Evolutionary conservation across 257 asterid species (phyloP).

Genomic region (Primulina huaijiensis): DNA sequence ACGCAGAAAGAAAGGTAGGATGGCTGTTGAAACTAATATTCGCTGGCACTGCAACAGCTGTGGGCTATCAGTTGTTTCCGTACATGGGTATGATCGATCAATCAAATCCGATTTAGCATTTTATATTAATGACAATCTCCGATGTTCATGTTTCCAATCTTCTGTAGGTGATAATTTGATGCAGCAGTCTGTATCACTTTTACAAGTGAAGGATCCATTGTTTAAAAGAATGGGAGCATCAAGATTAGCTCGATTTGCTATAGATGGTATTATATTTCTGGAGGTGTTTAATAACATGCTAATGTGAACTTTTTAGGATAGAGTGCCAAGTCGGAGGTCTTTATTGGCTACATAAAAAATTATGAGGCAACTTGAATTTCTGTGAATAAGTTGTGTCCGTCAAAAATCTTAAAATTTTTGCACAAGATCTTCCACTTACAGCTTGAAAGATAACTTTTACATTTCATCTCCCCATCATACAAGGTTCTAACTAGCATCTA

Average conservation of each 20-base stretch:
- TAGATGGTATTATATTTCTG: conserved; percentile 60
- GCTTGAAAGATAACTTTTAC: conserved; percentile 13
- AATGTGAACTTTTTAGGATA: conserved; percentile 1
- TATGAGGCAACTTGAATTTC: not conserved
- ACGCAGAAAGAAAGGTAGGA: conserved; percentile 91
- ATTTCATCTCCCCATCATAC: not conserved
- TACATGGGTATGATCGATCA: conserved; percentile 68
- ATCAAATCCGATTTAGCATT: conserved; percentile 8
- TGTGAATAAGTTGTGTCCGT: not conserved
- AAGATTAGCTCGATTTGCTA: conserved; percentile 86
- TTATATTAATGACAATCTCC: conserved; percentile 14
- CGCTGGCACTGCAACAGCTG: conserved; percentile 71
- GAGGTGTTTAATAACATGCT: conserved; percentile 11
- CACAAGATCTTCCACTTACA: conserved; percentile 3
- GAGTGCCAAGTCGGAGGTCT: conserved; percentile 9
- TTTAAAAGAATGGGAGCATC: conserved; percentile 98
- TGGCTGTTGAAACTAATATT: conserved; percentile 76
- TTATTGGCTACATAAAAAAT: not conserved
- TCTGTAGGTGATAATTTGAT: conserved; percentile 76
- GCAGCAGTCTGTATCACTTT: conserved; percentile 84
- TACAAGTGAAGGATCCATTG: conserved; percentile 90
- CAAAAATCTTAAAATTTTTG: not conserved
- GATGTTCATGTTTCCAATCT: conserved; percentile 23
- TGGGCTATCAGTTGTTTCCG: conserved; percentile 81
- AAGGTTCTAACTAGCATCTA: conserved; percentile 11